Evolutionary conservation across 495 filamentous ascomycete species (phyloP).

Genomic region (Glarea lozoyensis): DNA sequence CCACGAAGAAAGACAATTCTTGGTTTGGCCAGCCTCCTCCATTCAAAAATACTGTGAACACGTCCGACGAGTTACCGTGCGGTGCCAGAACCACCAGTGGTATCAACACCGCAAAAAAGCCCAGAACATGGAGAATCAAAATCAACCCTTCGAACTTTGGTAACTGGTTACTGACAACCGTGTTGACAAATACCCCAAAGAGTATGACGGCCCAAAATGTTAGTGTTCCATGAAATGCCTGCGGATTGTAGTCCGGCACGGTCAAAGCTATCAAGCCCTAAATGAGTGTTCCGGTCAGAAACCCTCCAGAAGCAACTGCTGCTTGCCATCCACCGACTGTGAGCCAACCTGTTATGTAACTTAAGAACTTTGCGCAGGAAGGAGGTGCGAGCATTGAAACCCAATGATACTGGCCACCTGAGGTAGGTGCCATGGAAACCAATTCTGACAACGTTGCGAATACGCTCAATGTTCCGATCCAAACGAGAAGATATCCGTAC

Average conservation of each 20-base stretch:
- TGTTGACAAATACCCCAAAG: constrained; percentile 31
- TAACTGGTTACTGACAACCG: constrained; percentile 26
- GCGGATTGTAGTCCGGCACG: constrained; percentile 24
- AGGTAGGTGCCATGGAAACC: constrained; percentile 27
- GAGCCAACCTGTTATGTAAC: constrained; percentile 25
- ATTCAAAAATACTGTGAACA: constrained; percentile 29
- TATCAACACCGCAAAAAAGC: constrained; percentile 30
- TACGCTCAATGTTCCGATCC: constrained; percentile 33
- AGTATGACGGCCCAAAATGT: constrained; percentile 33
- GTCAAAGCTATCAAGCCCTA: constrained; percentile 34
- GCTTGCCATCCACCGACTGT: constrained; percentile 24
- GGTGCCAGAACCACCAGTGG: constrained; percentile 29
- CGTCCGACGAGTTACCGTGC: constrained; percentile 27
- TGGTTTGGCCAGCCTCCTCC: constrained; percentile 30
- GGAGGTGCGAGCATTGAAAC: constrained; percentile 30
- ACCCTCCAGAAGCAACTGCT: constrained; percentile 23
- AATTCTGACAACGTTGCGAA: constrained; percentile 34
- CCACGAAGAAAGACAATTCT: constrained; percentile 27
- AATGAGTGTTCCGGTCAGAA: constrained; percentile 31
- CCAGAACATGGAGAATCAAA: constrained; percentile 19
- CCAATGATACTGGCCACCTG: constrained; percentile 18
- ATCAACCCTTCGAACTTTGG: constrained; percentile 26
- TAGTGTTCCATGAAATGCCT: constrained; percentile 37
- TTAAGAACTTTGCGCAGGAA: constrained; percentile 28
- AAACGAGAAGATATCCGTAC: constrained; percentile 39